A percentile compares a stretch with the other conserved stretches of the same genome.
Evolutionary conservation across 2,329 filamentous ascomycete genomes (phyloP).

Genomic region (Fusarium abutilonis): DNA sequence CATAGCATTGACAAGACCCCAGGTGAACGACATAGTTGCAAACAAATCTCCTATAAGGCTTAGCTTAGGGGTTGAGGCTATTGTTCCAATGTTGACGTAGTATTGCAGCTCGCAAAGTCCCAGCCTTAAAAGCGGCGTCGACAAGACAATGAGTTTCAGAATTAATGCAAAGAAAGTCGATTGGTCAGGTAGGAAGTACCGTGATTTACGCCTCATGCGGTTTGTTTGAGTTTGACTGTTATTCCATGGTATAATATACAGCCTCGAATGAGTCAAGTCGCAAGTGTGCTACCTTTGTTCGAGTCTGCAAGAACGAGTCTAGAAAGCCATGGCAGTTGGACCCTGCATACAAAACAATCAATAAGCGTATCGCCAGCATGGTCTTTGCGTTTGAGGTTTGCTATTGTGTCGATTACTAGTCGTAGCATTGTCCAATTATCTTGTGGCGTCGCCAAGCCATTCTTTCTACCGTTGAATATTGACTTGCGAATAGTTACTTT

Average conservation of each 20-base stretch:
- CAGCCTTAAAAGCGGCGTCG: constrained; percentile 5
- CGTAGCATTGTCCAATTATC: constrained; percentile 5
- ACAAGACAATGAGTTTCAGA: background rate
- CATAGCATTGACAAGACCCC: too few relatives aligned
- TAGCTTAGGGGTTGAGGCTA: constrained; percentile 1
- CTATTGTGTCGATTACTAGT: constrained; percentile 3
- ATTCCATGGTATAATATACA: background rate
- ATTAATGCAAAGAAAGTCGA: background rate
- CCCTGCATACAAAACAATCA: background rate
- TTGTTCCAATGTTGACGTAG: constrained; percentile 4
- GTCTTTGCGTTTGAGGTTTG: constrained; percentile 10
- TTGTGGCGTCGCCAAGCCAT: constrained; percentile 18
- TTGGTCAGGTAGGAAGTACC: background rate
- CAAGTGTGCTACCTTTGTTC: background rate
- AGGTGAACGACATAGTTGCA: background rate
- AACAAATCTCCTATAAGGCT: background rate
- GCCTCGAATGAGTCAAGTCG: background rate
- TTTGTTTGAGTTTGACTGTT: background rate
- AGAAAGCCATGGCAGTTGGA: background rate
- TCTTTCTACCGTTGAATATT: background rate
- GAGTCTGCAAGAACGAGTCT: background rate
- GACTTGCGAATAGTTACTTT: background rate
- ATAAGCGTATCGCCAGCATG: background rate
- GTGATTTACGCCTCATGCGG: constrained; percentile 2
- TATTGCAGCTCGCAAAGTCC: background rate